A percentile compares a stretch with the other conserved stretches of the same genome.
phyloP scores from a whole-genome alignment of 768 basidiomycete species.

The Lentinus tigrinus region DNA sequence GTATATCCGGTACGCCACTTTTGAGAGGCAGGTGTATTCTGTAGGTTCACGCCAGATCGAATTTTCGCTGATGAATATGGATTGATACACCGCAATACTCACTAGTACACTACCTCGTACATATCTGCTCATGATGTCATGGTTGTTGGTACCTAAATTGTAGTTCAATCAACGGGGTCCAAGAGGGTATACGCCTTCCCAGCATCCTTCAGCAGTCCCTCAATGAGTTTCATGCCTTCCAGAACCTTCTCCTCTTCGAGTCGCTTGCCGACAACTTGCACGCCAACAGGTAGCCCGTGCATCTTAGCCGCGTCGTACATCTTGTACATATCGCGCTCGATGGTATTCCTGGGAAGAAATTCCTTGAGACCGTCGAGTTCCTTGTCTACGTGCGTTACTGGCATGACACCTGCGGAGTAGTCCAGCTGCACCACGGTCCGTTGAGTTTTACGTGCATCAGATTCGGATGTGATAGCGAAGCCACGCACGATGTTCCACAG shows the following conservation, averaged over 20 bases:
- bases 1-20: too few relatives aligned
- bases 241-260: conserved; percentile 50
- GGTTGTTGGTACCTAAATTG: background rate
- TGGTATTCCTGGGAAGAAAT: conserved; percentile 33
- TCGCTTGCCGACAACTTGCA: conserved; percentile 44
- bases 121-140: background rate
- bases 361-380: conserved; percentile 32
- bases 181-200: conserved; percentile 23
- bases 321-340: conserved; percentile 39
- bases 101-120: background rate
- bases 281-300: conserved; percentile 45
- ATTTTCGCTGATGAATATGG: too few relatives aligned
- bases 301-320: conserved; percentile 43
- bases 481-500: conserved; percentile 45
- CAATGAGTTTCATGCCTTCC: conserved; percentile 45
- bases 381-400: conserved; percentile 42
- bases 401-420: conserved; percentile 45
- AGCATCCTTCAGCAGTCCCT: conserved; percentile 19
- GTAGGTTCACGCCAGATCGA: too few relatives aligned
- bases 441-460: background rate
- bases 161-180: conserved; percentile 12
- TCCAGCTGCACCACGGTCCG: conserved; percentile 36
- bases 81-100: too few relatives aligned
- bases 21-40: too few relatives aligned
- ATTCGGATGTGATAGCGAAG: background rate